Conservation (phyloP, 768 basidiomycete genomes). For the Galerina sulciceps region DNA sequence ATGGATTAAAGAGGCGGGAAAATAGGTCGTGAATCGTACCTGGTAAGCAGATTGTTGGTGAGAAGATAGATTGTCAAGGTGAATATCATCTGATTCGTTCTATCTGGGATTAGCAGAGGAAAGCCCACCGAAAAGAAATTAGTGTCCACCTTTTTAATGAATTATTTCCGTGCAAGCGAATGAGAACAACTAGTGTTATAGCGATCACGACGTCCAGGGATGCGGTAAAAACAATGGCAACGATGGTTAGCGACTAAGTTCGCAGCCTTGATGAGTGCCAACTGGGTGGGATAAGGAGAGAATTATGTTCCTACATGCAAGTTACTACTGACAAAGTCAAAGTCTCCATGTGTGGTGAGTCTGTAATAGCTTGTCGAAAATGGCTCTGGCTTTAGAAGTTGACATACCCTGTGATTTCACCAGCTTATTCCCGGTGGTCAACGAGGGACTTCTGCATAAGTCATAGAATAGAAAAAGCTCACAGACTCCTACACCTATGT, state of each 20-base stretch:
- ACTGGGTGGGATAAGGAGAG: not conserved
- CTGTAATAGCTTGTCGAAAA: not conserved
- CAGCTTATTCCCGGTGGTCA: not conserved
- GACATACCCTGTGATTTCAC: not conserved
- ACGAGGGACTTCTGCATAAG: not conserved
- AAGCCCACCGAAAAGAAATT: not conserved
- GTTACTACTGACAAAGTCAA: not conserved
- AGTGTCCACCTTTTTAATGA: not conserved
- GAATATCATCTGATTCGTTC: not conserved
- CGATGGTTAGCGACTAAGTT: not conserved
- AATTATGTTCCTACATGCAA: not conserved
- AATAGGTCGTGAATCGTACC: not conserved
- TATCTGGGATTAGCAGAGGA: not conserved
- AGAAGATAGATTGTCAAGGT: not conserved
- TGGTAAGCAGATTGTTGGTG: not conserved
- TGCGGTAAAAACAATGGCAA: not conserved
- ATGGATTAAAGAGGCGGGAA: not conserved
- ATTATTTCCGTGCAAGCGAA: not conserved
- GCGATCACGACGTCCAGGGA: not conserved
- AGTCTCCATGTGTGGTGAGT: not conserved
- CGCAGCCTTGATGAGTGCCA: not conserved
- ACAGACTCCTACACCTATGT: not conserved
- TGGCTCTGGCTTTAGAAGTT: not conserved
- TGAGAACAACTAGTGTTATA: not conserved
- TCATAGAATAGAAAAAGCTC: not conserved